A percentile compares a stretch with the other conserved stretches of the same genome.
These are phyloP conservation scores for Penicilliopsis zonata DNA, from an alignment of 495 filamentous ascomycete genomes.

Conservation along the genomic window DNA sequence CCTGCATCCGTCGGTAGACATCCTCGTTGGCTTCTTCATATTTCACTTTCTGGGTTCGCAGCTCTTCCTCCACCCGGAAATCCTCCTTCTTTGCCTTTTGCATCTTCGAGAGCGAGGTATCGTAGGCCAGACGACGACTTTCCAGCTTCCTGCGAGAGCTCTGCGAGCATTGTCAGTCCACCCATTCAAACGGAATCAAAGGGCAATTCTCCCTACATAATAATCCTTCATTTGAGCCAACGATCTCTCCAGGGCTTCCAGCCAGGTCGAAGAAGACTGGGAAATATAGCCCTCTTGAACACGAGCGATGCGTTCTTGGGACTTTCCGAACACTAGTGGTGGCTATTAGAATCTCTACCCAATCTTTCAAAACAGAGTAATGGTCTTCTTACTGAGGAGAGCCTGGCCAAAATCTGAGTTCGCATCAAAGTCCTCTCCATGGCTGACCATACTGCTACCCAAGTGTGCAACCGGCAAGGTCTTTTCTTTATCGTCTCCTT, in stretches of 20 bases:
- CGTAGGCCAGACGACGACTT: slow-evolving; percentile 77
- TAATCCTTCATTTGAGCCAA: slow-evolving; percentile 97
- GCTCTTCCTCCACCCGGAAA: slow-evolving; percentile 85
- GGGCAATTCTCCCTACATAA: slow-evolving; percentile 47
- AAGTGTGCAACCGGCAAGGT: slow-evolving; percentile 68
- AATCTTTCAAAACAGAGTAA: no score
- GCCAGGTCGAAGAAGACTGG: slow-evolving; percentile 77
- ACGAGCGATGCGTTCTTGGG: slow-evolving; percentile 79
- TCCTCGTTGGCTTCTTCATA: slow-evolving; percentile 96
- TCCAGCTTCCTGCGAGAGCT: slow-evolving; percentile 90
- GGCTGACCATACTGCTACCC: slow-evolving; percentile 76
- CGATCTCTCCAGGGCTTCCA: slow-evolving; percentile 82
- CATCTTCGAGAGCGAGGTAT: slow-evolving; percentile 82
- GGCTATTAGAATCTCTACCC: no score
- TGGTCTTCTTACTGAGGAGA: slow-evolving; percentile 56
- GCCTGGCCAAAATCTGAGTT: slow-evolving; percentile 91
- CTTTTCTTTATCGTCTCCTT: slow-evolving; percentile 79
- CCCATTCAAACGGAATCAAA: neutral
- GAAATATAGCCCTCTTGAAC: slow-evolving; percentile 77
- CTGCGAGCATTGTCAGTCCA: slow-evolving; percentile 24
- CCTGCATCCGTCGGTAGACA: slow-evolving; percentile 85
- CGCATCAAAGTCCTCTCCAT: slow-evolving; percentile 87
- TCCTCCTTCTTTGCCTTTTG: slow-evolving; percentile 91
- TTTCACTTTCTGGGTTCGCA: slow-evolving; percentile 83
- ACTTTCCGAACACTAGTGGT: slow-evolving; percentile 55